Percentiles rank a stretch among this genome's conserved stretches.
Conservation (phyloP, 768 basidiomycete species). For the Amylocystis lapponica region DNA sequence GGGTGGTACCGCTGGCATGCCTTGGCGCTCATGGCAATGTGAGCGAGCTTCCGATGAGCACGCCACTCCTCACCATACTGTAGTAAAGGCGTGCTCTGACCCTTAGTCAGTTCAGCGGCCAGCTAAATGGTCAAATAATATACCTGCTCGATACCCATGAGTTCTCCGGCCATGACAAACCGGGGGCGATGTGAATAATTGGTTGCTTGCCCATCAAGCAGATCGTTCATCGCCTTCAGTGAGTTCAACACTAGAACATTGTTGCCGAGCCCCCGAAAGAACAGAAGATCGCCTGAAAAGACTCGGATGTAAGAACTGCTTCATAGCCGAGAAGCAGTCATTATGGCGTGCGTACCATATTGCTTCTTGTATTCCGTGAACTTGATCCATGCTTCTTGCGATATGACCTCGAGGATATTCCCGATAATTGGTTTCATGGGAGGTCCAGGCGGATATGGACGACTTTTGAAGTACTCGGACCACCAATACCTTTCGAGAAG, state of each 20-base stretch:
- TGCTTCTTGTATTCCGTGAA: constrained; percentile 6
- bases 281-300: constrained; percentile 24
- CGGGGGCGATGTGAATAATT: constrained; percentile 28
- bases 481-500: too few relatives aligned
- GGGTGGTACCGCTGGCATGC: constrained; percentile 28
- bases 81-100: constrained; percentile 19
- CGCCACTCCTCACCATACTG: constrained; percentile 19
- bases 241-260: constrained; percentile 26
- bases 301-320: background rate
- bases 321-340: background rate
- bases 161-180: constrained; percentile 32
- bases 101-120: background rate
- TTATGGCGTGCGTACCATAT: constrained; percentile 12
- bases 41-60: constrained; percentile 24
- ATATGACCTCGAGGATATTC: constrained; percentile 8
- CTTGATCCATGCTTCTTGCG: constrained; percentile 1
- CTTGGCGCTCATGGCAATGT: constrained; percentile 22
- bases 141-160: constrained; percentile 24
- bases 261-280: constrained; percentile 23
- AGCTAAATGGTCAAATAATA: background rate
- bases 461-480: too few relatives aligned
- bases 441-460: constrained; percentile 15
- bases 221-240: constrained; percentile 20
- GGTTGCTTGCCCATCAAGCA: constrained; percentile 22
- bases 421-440: constrained; percentile 7